A percentile compares a stretch with the other conserved stretches of the same genome.
Conservation (phyloP, 1,284 basidiomycete genomes). For the Vanrija sp. region DNA sequence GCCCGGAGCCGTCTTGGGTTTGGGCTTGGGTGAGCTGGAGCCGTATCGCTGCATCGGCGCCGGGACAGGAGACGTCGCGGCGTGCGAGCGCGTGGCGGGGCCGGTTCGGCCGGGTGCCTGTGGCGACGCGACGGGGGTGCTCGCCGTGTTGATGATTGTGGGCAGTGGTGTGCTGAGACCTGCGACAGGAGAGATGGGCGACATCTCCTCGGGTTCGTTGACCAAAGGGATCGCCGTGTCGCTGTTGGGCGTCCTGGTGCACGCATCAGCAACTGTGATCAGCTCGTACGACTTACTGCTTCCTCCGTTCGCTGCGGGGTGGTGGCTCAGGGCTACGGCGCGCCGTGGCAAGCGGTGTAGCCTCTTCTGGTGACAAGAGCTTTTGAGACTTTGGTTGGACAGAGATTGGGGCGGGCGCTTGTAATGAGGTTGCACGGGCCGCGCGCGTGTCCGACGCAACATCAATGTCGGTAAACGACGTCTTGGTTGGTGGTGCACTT, state of each 20-base stretch:
- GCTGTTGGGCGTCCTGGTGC: too few relatives aligned
- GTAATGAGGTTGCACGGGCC: too few relatives aligned
- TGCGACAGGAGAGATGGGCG: background rate
- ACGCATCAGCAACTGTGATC: too few relatives aligned
- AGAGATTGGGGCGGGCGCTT: too few relatives aligned
- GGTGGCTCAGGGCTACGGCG: slow-evolving; percentile 40
- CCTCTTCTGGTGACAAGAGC: slow-evolving; percentile 9
- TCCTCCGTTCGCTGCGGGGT: slow-evolving; percentile 35
- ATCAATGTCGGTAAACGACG: slow-evolving; percentile 7
- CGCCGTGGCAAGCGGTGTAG: background rate
- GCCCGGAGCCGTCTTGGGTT: slow-evolving; percentile 1
- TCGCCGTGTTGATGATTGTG: slow-evolving; percentile 32
- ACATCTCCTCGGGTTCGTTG: background rate
- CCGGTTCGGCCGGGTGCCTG: background rate
- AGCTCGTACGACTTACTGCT: slow-evolving; percentile 25
- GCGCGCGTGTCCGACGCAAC: background rate
- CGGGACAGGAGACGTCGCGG: background rate
- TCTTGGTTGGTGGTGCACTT: slow-evolving; percentile 6
- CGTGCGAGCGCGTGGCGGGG: background rate
- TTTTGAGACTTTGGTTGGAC: too few relatives aligned
- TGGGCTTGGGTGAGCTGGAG: background rate
- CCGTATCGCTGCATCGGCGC: background rate
- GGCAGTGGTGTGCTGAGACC: slow-evolving; percentile 12
- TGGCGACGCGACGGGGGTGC: slow-evolving; percentile 11
- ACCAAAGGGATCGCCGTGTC: background rate